Base-by-base conservation (phyloP, 305 asterid genomes). In the Fraxinus velutina region DNA sequence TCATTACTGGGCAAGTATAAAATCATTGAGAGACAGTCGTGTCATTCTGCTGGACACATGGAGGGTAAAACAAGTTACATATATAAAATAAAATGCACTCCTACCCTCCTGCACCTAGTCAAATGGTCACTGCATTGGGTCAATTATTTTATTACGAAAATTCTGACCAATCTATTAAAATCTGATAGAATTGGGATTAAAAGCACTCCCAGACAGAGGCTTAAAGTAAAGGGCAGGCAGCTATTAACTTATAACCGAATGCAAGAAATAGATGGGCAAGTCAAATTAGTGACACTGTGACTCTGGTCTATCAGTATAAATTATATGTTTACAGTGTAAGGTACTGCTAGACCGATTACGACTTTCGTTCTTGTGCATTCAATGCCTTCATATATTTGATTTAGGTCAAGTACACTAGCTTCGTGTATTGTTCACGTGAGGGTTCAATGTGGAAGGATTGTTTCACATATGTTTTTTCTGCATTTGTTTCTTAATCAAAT, bases 211-310 rank as follows among this genome's bases (percentile, higher is more conserved):
- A 34, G 39, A 34, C 36, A 32, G 36, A 32, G 39, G 39, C 39
- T 34, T 75, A 66, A 10, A 27, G 17, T 66, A 66, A 66, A 27
- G 8, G 37, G 17, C 13, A 27, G 70, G n/a, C 55, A 24, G 22
- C 64, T 55, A 44, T 83, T 81, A 76, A 81, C 70, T 37, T 17
- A 68, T 33, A 83, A 71, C 66, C 37, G 62, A 72, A 55, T 44
- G 76, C 83, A 72, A 76, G 22, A 83, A 81, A 81, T 81, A 15
- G 70, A 55, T 64, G n/a, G 79, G 13, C 24, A 68, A 55, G 72
- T 77, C 79, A 8, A 75, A 76, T 33, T 6, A 77, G 68, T 68
- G 76, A 66, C 33, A 76, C 71, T 47, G 52, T 66, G 78, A 77
- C 83, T 73, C 64, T 17, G 68, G 62, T 42, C 39, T 33, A 36